Evolutionary conservation across 225 moss, liverwort and hornwort genomes (phyloP).

Genomic region (Neckera pumila): DNA sequence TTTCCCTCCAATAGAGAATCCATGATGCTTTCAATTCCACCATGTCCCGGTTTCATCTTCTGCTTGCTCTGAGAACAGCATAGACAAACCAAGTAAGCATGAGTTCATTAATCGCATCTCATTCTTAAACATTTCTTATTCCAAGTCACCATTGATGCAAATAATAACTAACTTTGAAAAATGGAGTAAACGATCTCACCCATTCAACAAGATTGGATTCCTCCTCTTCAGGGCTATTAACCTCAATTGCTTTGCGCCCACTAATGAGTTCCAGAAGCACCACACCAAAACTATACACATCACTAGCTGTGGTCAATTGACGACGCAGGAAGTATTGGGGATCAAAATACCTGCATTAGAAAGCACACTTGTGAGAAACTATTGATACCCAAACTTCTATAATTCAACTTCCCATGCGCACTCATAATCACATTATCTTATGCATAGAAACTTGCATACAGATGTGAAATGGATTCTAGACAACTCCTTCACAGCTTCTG

Average conservation of each 20-base stretch:
- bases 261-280: slow-evolving; percentile 19
- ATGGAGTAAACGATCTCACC: neutral
- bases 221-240: slow-evolving; percentile 3
- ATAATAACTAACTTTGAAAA: neutral
- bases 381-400: neutral
- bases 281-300: slow-evolving; percentile 30
- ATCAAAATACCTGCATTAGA: slow-evolving; percentile 16
- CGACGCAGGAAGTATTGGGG: slow-evolving; percentile 23
- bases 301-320: slow-evolving; percentile 36
- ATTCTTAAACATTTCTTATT: neutral
- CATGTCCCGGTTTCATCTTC: slow-evolving; percentile 6
- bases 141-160: neutral
- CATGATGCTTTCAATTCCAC: slow-evolving; percentile 9
- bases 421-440: neutral
- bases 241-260: slow-evolving; percentile 24
- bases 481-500: too few relatives aligned
- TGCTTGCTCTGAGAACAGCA: neutral
- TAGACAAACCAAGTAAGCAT: neutral
- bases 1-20: slow-evolving; percentile 19
- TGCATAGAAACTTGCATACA: neutral
- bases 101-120: neutral
- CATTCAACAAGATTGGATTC: slow-evolving; percentile 35
- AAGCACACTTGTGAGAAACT: neutral
- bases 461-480: too few relatives aligned
- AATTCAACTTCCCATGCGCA: neutral